Conservation (phyloP, 768 basidiomycete genomes). For the Gymnopilus dilepis region DNA sequence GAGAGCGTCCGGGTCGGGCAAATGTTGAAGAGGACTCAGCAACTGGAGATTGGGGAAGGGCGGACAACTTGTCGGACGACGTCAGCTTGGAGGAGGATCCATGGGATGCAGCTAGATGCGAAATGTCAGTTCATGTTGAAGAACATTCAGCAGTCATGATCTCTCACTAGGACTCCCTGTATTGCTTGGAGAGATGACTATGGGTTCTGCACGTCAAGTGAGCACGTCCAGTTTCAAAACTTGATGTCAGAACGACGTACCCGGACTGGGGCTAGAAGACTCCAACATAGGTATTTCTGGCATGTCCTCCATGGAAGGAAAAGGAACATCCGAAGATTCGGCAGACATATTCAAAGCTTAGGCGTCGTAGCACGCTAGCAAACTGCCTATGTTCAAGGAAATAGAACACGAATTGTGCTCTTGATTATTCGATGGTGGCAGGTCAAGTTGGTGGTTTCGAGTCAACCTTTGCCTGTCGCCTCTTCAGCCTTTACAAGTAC, state of each 20-base stretch:
- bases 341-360: background rate
- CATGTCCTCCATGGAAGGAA: slow-evolving; percentile 17
- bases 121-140: background rate
- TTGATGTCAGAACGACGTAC: background rate
- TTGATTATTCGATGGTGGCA: too few species aligned
- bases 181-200: background rate
- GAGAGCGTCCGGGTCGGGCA: background rate
- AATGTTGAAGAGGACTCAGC: background rate
- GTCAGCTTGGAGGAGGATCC: slow-evolving; percentile 11
- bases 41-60: slow-evolving; percentile 7
- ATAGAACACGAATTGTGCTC: too few species aligned
- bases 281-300: slow-evolving; percentile 10
- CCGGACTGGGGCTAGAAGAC: slow-evolving; percentile 11
- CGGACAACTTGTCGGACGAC: slow-evolving; percentile 16
- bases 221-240: background rate
- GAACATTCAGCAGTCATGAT: background rate
- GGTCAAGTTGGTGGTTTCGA: slow-evolving; percentile 1
- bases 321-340: slow-evolving; percentile 10
- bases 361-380: too few species aligned
- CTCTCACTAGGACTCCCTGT: slow-evolving; percentile 8
- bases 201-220: background rate
- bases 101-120: slow-evolving; percentile 2
- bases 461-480: background rate
- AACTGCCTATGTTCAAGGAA: too few species aligned
- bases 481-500: background rate